These are phyloP conservation scores for Dryas octopetala DNA, from an alignment of 306 rosid genomes.

Conservation along the genomic window DNA sequence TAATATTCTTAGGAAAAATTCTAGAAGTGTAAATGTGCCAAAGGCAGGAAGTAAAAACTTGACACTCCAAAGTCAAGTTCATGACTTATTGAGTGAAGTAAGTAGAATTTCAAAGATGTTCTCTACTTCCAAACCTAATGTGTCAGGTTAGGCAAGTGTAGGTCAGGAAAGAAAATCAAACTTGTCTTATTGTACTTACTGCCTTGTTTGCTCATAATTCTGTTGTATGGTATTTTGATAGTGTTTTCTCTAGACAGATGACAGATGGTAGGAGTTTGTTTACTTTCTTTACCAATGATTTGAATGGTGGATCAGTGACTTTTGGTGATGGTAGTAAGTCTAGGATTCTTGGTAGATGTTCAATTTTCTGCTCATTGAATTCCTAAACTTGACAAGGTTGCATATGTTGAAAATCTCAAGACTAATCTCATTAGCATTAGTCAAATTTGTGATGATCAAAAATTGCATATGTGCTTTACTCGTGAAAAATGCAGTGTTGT, in stretches of 20 bases:
- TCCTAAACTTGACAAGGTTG: background rate
- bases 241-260: background rate
- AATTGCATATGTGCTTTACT: background rate
- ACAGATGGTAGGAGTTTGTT: background rate
- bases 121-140: too few relatives aligned
- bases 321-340: background rate
- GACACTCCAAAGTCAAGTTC: too few relatives aligned
- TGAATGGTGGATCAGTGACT: background rate
- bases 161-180: too few relatives aligned
- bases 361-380: background rate
- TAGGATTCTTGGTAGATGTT: background rate
- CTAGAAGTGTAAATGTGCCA: too few relatives aligned
- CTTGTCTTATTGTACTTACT: background rate
- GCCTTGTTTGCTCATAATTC: background rate
- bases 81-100: too few relatives aligned
- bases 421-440: background rate
- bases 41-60: too few relatives aligned
- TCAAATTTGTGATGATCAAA: background rate
- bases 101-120: too few relatives aligned
- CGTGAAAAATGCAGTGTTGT: too few relatives aligned
- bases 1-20: too few relatives aligned
- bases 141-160: too few relatives aligned
- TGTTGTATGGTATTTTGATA: background rate
- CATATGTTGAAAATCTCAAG: background rate
- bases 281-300: too few relatives aligned